Evolutionary conservation across 140 eudicot genomes (phyloP).

Genomic region (Anethum foeniculum): DNA sequence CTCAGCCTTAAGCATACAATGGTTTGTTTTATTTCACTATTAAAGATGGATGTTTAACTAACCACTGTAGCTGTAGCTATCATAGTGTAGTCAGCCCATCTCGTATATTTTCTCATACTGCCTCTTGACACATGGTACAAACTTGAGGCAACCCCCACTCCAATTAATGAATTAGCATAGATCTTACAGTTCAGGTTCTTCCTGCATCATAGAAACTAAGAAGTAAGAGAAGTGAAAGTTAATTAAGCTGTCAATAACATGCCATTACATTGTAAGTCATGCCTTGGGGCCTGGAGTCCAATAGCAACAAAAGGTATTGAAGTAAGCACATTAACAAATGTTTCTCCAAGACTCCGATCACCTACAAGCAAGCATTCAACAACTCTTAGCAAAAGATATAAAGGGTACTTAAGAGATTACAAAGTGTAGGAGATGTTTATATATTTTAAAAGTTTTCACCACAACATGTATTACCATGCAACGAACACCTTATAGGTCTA

Average conservation of each 20-base stretch:
- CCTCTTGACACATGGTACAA: conserved; percentile 92
- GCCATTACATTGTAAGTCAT: conserved; percentile 1
- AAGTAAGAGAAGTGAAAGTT: not conserved
- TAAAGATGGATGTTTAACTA: conserved; percentile 11
- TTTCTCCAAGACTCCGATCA: conserved; percentile 71
- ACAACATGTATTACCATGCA: conserved; percentile 38
- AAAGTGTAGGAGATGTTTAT: not conserved
- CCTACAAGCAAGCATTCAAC: conserved; percentile 28
- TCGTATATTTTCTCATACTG: conserved; percentile 57
- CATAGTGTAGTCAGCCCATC: conserved; percentile 99
- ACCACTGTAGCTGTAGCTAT: conserved; percentile 96
- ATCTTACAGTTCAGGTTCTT: conserved; percentile 77
- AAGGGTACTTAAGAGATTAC: not conserved
- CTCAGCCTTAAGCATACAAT: not conserved
- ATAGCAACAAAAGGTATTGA: conserved; percentile 93
- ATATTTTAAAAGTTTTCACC: not conserved
- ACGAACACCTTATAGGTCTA: conserved; percentile 66
- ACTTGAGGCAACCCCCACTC: conserved; percentile 93
- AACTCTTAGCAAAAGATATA: not conserved
- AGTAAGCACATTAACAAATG: conserved; percentile 74
- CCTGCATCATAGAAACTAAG: conserved; percentile 38
- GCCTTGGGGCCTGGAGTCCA: conserved; percentile 91
- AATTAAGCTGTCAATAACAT: not conserved
- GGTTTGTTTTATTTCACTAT: not conserved
- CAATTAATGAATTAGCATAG: conserved; percentile 89